phyloP scores from a whole-genome alignment of 768 basidiomycete genomes.

The Pulveroboletus sp. region DNA sequence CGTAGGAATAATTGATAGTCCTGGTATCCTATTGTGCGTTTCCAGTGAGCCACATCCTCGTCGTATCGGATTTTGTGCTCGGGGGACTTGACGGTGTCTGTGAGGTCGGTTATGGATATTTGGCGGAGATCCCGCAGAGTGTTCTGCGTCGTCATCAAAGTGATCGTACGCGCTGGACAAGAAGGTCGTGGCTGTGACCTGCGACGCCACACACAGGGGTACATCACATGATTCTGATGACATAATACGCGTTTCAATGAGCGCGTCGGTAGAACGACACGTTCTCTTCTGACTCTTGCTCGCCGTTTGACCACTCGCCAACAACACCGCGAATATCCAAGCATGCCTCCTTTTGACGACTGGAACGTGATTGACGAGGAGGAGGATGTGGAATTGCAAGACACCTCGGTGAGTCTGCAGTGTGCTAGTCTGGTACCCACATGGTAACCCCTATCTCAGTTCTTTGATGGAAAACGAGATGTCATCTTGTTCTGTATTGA shows the following conservation, averaged over 20 bases:
- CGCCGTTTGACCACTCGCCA: background rate
- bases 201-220: background rate
- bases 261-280: background rate
- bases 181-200: background rate
- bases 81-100: conserved; percentile 29
- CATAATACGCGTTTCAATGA: conserved; percentile 22
- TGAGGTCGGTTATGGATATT: conserved; percentile 25
- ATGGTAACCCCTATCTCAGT: conserved; percentile 37
- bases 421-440: conserved; percentile 11
- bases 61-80: conserved; percentile 67
- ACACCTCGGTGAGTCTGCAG: conserved; percentile 47
- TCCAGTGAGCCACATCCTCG: conserved; percentile 73
- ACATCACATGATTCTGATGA: conserved; percentile 20
- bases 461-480: conserved; percentile 73
- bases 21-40: conserved; percentile 61
- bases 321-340: background rate
- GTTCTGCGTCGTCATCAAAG: conserved; percentile 12
- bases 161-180: background rate
- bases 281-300: conserved; percentile 2
- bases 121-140: conserved; percentile 31
- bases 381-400: conserved; percentile 81
- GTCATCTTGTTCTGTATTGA: conserved; percentile 96
- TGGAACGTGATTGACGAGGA: conserved; percentile 81
- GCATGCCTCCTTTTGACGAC: conserved; percentile 71
- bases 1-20: conserved; percentile 76